Base-by-base conservation (phyloP, 768 basidiomycete genomes). In the Mycena filopes region DNA sequence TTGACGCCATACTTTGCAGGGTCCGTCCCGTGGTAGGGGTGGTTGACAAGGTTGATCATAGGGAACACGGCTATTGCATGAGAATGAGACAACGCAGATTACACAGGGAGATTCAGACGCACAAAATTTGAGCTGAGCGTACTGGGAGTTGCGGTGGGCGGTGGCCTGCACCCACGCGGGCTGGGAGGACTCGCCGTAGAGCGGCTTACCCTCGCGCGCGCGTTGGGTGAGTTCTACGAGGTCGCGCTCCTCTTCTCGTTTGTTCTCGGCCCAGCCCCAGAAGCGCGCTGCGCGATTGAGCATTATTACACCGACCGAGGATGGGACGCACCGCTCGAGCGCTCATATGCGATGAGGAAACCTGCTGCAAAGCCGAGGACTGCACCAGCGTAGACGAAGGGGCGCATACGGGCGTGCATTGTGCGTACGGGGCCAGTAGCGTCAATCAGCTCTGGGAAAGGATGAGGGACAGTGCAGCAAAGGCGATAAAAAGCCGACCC, bases 1-100 rank as follows among this genome's bases (percentile, higher is more conserved):
- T 80, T 77, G 47, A 82, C 82, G 26, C 81, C 83, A 67, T 97
- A 98, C 77, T 95, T 96, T 61, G 89, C 86, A 21, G 91, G 86
- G 72, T 96, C 92, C 11, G 89, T 88, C 3, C 95, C 95, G 74
- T 97, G 96, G 74, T 88, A 80, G 45, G 88, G 89, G 77, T 98
- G 96, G 77, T 96, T 92, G 71, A 96, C 96, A 51, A 98, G 82
- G 82, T 99, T 99, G 80, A 99, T 88, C 96, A 95, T 97, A 73
- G 43, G 65, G 54, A 43, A 70, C 43, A 69, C 64, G 8, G 68
- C 68, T 69, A 43, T 4, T 13, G 0, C n/a, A 25, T 8, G 25
- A 28, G 13, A 38, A 31, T 12, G 25, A 26, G 20, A 13, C 3
- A 15, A 58, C 29, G 16, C 33, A 38, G 40, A 62, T 70, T 46